Conservation (phyloP, 129 eudicot genomes). For the Lactuca sativa region DNA sequence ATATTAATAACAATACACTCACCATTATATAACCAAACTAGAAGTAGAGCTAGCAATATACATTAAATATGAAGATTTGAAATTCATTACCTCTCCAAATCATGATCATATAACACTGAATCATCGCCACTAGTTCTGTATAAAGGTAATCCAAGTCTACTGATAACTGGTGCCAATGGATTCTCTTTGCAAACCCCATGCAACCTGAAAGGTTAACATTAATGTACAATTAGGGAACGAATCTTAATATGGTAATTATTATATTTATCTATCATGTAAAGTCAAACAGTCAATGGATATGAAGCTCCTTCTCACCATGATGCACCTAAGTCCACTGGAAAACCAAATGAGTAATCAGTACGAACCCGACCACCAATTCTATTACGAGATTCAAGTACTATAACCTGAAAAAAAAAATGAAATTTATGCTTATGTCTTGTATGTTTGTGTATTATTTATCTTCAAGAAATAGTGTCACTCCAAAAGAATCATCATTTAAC, state of each 20-base stretch:
- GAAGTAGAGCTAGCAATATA: constrained; percentile 6
- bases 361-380: constrained; percentile 94
- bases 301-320: constrained; percentile 65
- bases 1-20: background rate
- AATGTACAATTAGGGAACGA: background rate
- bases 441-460: background rate
- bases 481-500: constrained; percentile 10
- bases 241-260: constrained; percentile 13
- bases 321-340: constrained; percentile 97
- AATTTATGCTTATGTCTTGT: background rate
- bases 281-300: background rate
- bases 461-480: background rate
- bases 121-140: constrained; percentile 98
- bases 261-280: background rate
- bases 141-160: constrained; percentile 87
- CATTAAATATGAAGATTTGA: background rate
- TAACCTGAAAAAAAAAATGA: constrained; percentile 50
- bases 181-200: constrained; percentile 98
- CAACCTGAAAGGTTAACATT: constrained; percentile 54
- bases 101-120: constrained; percentile 98
- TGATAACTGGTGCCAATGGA: constrained; percentile 91
- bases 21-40: constrained; percentile 15
- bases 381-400: constrained; percentile 82
- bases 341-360: constrained; percentile 94
- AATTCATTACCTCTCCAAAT: constrained; percentile 75